Evolutionary conservation across 2,329 filamentous ascomycete species (phyloP), one percentile per base, ranked within the genome.

Genomic region (Drechslerella stenobrocha): DNA sequence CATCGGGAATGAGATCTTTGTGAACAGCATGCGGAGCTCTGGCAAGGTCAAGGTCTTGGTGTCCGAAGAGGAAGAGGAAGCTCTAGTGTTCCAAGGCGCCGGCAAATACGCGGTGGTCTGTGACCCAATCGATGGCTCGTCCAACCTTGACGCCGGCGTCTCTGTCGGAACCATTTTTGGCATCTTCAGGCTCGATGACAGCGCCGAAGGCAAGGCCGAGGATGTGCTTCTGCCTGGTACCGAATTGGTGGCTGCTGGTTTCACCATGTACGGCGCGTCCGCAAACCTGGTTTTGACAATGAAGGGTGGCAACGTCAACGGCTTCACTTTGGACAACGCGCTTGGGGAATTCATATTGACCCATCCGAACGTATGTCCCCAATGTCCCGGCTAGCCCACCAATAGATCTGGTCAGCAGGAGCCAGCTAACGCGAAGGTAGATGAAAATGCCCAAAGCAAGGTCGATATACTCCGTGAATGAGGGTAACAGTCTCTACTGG

Each of bases 251-350:
- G 92, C 93, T 32, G 87, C 89, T 20, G 93, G 93, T n/a, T 98
- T 98, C 83, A 98, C 93, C 78, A 98, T 98, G 93, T 98, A 98
- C 79, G 93, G 93, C 75, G 93, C 93, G 73, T 96, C 91, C 2
- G 86, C 93, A 2, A 92, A 97, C 80, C 83, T 98, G 45, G 93
- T 98, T 74, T 88, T 98, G 76, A 98, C 93, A 73, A 96, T 97
- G 90, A 89, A 87, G 78, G 89, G 86, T 72, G 89, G 91, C 71
- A 83, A 80, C 70, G 93, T 98, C 78, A 96, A 97, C 79, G 93
- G 93, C 74, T 98, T 98, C 82, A 98, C 93, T 23, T 85, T 98
- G 74, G 93, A 98, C 80, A 95, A 89, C 77, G 89, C 90, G 15
- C 85, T 98, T 50, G 93, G 93, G 79, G 93, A 98, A 82, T 98